Evolutionary conservation across 345 rosid species (phyloP).

Genomic region (Euphorbia lathyris): DNA sequence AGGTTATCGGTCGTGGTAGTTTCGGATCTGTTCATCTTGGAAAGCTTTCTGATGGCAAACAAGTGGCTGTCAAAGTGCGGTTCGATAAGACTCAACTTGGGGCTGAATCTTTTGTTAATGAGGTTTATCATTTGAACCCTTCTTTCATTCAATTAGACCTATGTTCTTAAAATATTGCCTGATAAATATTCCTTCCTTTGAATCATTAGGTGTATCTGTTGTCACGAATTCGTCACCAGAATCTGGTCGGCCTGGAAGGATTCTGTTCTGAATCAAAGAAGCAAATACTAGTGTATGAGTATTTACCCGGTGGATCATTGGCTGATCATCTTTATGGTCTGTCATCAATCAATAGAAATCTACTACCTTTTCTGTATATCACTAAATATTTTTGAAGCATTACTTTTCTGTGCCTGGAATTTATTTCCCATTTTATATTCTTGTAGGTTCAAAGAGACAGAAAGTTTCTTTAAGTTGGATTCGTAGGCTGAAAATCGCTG

Average conservation of each 20-base stretch:
- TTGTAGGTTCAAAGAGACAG: constrained; percentile 53
- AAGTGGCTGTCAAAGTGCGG: constrained; percentile 86
- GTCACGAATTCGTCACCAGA: constrained; percentile 78
- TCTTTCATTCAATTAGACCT: not conserved
- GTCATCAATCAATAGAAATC: not conserved
- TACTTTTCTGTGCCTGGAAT: not conserved
- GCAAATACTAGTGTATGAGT: constrained; percentile 88
- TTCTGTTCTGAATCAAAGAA: constrained; percentile 76
- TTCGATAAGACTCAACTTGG: constrained; percentile 81
- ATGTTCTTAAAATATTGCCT: not conserved
- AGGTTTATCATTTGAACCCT: constrained; percentile 42
- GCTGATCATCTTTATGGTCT: constrained; percentile 83
- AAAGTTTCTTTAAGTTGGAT: constrained; percentile 73
- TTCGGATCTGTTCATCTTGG: constrained; percentile 90
- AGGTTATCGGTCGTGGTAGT: constrained; percentile 82
- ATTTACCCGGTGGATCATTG: constrained; percentile 79
- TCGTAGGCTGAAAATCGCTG: constrained; percentile 82
- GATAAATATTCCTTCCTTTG: not conserved
- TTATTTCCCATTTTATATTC: constrained; percentile 2
- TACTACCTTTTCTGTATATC: not conserved
- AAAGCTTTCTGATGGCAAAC: constrained; percentile 70
- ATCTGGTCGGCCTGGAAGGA: constrained; percentile 83
- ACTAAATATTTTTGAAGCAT: not conserved
- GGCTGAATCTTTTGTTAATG: constrained; percentile 88
- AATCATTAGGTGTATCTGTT: constrained; percentile 60